Conservation (phyloP, 768 basidiomycete species). For the Cystobasidium tubakii region DNA sequence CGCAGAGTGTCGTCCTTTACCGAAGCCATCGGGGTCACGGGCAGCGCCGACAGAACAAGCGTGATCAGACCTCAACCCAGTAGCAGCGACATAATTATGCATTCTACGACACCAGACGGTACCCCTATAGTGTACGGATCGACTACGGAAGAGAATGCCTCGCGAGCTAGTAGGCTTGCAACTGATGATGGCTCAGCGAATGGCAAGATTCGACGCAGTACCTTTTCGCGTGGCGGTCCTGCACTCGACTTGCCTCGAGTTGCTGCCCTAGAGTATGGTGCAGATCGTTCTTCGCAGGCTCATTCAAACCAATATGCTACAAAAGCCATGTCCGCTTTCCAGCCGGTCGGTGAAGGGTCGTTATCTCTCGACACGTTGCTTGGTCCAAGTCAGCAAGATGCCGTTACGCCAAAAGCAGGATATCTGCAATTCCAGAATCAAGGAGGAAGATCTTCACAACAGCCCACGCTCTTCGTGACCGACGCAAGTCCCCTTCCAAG, state of each 20-base stretch:
- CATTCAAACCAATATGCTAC: background rate
- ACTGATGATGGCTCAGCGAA: background rate
- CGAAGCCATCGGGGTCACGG: background rate
- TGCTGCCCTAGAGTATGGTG: background rate
- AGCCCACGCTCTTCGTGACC: background rate
- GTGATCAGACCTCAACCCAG: conserved; percentile 5
- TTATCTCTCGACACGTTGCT: conserved; percentile 15
- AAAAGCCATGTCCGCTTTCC: background rate
- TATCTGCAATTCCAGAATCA: background rate
- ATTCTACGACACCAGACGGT: conserved; percentile 7
- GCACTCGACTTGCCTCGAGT: background rate
- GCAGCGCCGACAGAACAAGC: background rate
- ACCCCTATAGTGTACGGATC: conserved; percentile 10
- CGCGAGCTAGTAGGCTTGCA: background rate
- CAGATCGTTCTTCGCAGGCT: background rate
- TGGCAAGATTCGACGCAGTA: background rate
- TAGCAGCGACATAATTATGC: background rate
- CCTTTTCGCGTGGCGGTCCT: conserved; percentile 24
- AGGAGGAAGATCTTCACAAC: background rate
- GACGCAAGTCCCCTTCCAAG: conserved; percentile 11
- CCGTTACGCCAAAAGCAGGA: conserved; percentile 8
- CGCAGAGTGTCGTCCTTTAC: background rate
- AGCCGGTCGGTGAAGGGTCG: conserved; percentile 20
- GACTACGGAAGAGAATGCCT: background rate
- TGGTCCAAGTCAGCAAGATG: background rate